Evolutionary conservation across 345 rosid species (phyloP), one percentile per base, ranked within the genome.

Genomic region (Arabis alpina): DNA sequence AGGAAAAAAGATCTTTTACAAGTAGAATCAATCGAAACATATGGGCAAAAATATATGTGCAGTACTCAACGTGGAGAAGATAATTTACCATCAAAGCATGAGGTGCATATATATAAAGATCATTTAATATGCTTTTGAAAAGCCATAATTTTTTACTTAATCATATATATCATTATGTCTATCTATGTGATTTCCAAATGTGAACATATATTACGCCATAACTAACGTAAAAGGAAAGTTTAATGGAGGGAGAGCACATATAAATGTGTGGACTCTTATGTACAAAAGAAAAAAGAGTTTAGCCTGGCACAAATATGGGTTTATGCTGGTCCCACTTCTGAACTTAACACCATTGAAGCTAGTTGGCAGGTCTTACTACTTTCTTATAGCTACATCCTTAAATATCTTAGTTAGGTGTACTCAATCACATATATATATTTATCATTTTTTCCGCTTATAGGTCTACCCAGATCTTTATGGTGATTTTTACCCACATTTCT

Each of bases 221-320:
- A 8, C 40, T 4, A 0, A 6, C 8, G 9, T 43, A 0, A 2
- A 3, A 0, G 55, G 2, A 43, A 54, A 2, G 6, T 67, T 67
- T 67, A 43, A 32, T 43, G 72, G 54, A 67, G 14, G 24, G 4
- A 2, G 5, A 12, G 15, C 63, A 0, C 0, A 0, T 2, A 44
- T 67, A 67, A 67, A 67, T 6, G 63, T 54, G 34, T 67, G 63
- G 54, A 54, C 19, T 4, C 62, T 54, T 16, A 30, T 6, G n/a
- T 67, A 34, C 13, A 67, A 54, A 30, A 3, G 0, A 39, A 27
- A 67, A 16, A 3, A 55, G 63, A 67, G 4, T 55, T 43, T 30
- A 43, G 72, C 24, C 7, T 67, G 43, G 54, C 72, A 55, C 72
- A 67, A 32, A 30, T 54, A 3, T 66, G 62, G 71, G 6, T 54